These are phyloP conservation scores for Clonostachys rosea DNA, from an alignment of 2,329 filamentous ascomycete species.

Conservation along the genomic window DNA sequence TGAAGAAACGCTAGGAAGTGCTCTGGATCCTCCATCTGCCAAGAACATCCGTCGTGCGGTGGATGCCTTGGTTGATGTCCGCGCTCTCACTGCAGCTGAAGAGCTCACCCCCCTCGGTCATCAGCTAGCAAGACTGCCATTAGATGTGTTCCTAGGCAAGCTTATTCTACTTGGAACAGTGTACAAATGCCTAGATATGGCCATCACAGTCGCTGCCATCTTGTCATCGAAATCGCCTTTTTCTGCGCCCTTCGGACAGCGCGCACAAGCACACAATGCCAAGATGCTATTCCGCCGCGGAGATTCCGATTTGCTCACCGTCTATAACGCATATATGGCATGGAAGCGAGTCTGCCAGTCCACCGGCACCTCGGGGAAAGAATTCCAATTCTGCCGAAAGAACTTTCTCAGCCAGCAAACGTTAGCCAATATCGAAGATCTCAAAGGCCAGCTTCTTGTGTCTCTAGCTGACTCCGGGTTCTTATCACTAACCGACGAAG, in stretches of 20 bases:
- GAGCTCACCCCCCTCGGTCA: constrained; percentile 82
- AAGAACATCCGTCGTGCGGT: constrained; percentile 93
- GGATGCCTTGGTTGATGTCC: constrained; percentile 88
- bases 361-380: constrained; percentile 57
- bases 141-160: constrained; percentile 94
- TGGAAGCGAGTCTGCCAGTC: constrained; percentile 78
- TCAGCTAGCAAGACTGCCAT: constrained; percentile 80
- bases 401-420: constrained; percentile 91
- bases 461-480: constrained; percentile 84
- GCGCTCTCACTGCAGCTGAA: constrained; percentile 76
- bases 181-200: constrained; percentile 88
- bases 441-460: constrained; percentile 86
- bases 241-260: constrained; percentile 77
- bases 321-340: constrained; percentile 87
- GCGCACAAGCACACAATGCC: constrained; percentile 75
- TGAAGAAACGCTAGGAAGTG: constrained; percentile 81
- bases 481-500: constrained; percentile 67
- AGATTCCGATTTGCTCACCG: constrained; percentile 87
- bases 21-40: constrained; percentile 81
- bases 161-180: constrained; percentile 81
- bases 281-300: constrained; percentile 75
- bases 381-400: constrained; percentile 89
- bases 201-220: constrained; percentile 87
- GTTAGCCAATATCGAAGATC: constrained; percentile 86
- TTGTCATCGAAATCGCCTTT: constrained; percentile 95